Evolutionary conservation across 257 asterid species (phyloP).

Genomic region (Oldenlandia corymbosa): DNA sequence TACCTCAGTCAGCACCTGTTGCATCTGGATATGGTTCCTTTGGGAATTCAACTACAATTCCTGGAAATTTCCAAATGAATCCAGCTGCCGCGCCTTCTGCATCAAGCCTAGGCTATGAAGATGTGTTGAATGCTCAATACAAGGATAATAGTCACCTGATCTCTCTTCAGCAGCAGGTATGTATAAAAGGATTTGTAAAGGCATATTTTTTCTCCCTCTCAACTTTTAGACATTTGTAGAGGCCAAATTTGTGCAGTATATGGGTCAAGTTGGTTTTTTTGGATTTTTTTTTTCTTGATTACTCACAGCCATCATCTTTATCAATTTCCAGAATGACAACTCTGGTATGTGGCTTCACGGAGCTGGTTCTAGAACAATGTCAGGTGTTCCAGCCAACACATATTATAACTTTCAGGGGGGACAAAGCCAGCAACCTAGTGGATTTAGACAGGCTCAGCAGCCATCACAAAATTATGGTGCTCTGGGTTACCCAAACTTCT

Average conservation of each 20-base stretch:
- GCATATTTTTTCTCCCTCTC: background rate
- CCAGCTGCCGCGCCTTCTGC: constrained; percentile 58
- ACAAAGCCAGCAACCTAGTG: constrained; percentile 65
- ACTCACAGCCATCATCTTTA: too few relatives aligned
- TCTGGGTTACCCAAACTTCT: constrained; percentile 68
- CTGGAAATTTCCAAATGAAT: constrained; percentile 66
- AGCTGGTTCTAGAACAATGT: constrained; percentile 59
- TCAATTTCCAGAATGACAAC: constrained; percentile 53
- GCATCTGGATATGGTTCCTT: constrained; percentile 68
- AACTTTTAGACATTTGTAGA: background rate
- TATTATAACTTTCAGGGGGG: constrained; percentile 53
- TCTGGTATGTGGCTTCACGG: constrained; percentile 79
- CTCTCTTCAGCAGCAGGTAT: constrained; percentile 85
- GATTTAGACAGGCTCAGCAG: constrained; percentile 85
- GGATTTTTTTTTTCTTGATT: background rate
- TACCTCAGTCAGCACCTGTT: constrained; percentile 68
- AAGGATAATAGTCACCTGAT: constrained; percentile 56
- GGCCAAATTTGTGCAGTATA: too few relatives aligned
- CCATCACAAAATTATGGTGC: constrained; percentile 63
- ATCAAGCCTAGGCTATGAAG: constrained; percentile 51
- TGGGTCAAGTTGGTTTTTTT: too few relatives aligned
- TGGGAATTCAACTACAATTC: constrained; percentile 40
- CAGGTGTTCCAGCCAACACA: constrained; percentile 61
- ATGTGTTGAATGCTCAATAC: constrained; percentile 67
- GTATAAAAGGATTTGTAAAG: background rate